Base-by-base conservation (phyloP, 768 basidiomycete genomes). In the Trametes sanguinea region DNA sequence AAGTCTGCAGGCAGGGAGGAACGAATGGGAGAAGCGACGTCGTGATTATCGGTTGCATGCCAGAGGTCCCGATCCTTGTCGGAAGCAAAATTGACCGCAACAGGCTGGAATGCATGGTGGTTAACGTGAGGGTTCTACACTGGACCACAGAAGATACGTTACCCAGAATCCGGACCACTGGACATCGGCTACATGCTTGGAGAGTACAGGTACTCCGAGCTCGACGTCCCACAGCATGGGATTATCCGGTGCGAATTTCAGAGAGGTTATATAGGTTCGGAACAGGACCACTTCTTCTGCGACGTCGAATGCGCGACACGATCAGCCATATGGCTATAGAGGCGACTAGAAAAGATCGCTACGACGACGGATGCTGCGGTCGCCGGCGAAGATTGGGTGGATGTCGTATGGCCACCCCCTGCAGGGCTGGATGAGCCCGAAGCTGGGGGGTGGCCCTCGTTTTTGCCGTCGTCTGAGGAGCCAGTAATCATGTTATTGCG, bases 261-360 rank as follows among this genome's bases (percentile, higher is more conserved):
- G n/a, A 4, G 13, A 40, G 27, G 9, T 2, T 39, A n/a, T 3
- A 9, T 8, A 43, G 30, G 1, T 30, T 0, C 9, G 16, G 14
- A 13, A 13, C 2, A 27, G 57, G 48, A 0, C 4, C n/a, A 3
- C 40, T 9, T 32, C 57, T 42, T 3, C 57, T n/a, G 11, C 57
- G 51, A 1, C 57, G 57, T 6, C 57, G 57, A 2, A 58, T n/a
- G 30, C 57, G 57, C n/a, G 57, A 42, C 5, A 51, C 17, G 30
- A 51, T 17, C 57, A 47, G 50, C 57, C 57, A 58, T 6, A 44
- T 2, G 29, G 51, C 30, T 1, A 44, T 11, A 2, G 29, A 17
- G 2, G 33, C 27, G 9, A 51, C 8, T 4, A 32, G n/a, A 4
- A 8, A 56, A 13, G 22, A 56, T 17, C 1, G 45, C 17, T 6